Evolutionary conservation across 2,329 filamentous ascomycete genomes (phyloP).

Genomic region (Immersiporthe knoxdaviesiana): DNA sequence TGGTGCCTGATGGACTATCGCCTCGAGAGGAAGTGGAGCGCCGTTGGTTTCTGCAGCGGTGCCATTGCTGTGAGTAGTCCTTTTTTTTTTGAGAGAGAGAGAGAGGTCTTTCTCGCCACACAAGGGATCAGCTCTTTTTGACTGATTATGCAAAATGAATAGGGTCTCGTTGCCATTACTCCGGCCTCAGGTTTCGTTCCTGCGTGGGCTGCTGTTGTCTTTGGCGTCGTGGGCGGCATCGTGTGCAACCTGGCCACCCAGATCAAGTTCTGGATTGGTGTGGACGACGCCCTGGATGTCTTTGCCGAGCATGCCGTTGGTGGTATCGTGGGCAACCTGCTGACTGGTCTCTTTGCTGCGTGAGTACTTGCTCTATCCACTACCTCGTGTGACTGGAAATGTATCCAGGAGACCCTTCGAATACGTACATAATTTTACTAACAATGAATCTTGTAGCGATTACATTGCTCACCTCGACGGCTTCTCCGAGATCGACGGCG

Average conservation of each 20-base stretch:
- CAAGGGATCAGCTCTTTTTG: too few species aligned
- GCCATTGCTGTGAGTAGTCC: constrained; percentile 62
- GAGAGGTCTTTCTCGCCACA: too few species aligned
- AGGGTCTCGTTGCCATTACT: constrained; percentile 82
- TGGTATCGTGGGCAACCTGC: constrained; percentile 77
- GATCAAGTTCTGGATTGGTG: constrained; percentile 72
- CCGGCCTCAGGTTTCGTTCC: constrained; percentile 82
- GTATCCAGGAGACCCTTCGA: background rate
- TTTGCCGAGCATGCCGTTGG: constrained; percentile 89
- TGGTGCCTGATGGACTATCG: constrained; percentile 89
- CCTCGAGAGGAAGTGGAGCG: constrained; percentile 91
- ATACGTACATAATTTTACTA: too few species aligned
- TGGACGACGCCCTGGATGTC: constrained; percentile 88
- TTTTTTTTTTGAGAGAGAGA: too few species aligned
- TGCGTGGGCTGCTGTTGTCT: constrained; percentile 61
- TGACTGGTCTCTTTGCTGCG: constrained; percentile 79
- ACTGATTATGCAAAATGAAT: background rate
- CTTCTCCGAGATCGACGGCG: constrained; percentile 59
- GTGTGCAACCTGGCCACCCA: constrained; percentile 87
- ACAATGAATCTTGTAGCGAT: constrained; percentile 46
- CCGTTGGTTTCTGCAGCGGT: constrained; percentile 91
- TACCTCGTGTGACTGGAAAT: too few species aligned
- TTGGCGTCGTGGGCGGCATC: constrained; percentile 63
- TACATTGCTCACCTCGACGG: constrained; percentile 78
- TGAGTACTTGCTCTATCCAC: constrained; percentile 44